phyloP scores from a whole-genome alignment of 495 filamentous ascomycete genomes.

The Hypoxylon trugodes region DNA sequence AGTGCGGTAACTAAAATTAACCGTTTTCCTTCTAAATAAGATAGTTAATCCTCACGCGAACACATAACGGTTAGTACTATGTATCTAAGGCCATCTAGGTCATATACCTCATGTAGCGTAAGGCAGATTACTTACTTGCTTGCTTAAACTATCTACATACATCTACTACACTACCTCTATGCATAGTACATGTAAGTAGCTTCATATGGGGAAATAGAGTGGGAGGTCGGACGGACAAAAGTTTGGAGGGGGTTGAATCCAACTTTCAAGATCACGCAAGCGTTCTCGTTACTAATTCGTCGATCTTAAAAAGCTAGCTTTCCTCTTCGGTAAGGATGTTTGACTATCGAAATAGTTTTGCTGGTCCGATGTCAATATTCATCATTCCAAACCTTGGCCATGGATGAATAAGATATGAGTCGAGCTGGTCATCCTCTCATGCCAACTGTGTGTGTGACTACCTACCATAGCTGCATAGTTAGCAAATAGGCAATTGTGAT shows the following conservation, averaged over 20 bases:
- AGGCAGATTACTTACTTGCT: no score
- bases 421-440: background rate
- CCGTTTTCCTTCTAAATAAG: background rate
- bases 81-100: no score
- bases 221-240: slow-evolving; percentile 8
- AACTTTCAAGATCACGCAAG: slow-evolving; percentile 38
- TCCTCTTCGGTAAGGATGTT: slow-evolving; percentile 8
- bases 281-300: slow-evolving; percentile 29
- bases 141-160: no score
- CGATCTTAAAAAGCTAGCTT: slow-evolving; percentile 11
- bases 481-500: no score
- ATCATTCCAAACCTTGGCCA: background rate
- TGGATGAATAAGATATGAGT: background rate
- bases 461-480: no score
- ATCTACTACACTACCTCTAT: no score
- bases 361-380: slow-evolving; percentile 9
- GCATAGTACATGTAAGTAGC: no score
- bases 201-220: no score
- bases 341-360: slow-evolving; percentile 23
- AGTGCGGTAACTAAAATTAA: slow-evolving; percentile 19
- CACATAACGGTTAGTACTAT: no score
- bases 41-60: no score
- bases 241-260: slow-evolving; percentile 3
- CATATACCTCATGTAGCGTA: no score
- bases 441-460: no score